These are phyloP conservation scores for Dicorynia guianensis DNA, from an alignment of 306 rosid species.

Conservation along the genomic window DNA sequence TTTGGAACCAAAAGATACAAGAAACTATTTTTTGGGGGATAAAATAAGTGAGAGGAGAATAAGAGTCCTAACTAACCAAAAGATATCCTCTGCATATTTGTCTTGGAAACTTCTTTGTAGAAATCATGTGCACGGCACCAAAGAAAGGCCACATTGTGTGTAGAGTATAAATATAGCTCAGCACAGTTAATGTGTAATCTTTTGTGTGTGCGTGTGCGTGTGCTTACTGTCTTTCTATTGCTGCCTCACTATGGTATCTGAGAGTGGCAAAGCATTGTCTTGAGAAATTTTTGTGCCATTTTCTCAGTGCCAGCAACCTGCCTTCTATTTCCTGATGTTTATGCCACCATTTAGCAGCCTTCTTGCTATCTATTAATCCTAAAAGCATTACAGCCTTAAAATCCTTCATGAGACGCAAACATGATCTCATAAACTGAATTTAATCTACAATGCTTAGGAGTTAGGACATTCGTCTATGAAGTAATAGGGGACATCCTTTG, in stretches of 20 bases:
- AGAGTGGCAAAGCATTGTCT: neutral
- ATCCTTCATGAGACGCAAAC: constrained; percentile 18
- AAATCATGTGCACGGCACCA: too few relatives aligned
- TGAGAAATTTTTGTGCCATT: neutral
- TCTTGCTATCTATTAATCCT: constrained; percentile 3
- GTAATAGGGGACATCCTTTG: neutral
- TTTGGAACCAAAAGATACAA: too few relatives aligned
- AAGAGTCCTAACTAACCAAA: too few relatives aligned
- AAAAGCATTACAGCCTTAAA: neutral
- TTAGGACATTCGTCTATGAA: neutral
- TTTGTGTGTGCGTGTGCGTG: neutral
- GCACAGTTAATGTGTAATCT: neutral
- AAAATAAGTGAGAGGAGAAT: too few relatives aligned
- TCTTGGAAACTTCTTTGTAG: too few relatives aligned
- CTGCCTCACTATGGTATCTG: neutral
- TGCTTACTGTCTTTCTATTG: neutral
- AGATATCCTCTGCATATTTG: too few relatives aligned
- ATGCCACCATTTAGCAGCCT: neutral
- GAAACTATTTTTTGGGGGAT: too few relatives aligned
- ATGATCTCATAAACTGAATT: neutral
- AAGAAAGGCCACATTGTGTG: neutral
- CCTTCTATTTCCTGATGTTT: neutral
- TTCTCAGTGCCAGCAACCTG: constrained; percentile 6
- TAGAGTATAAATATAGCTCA: neutral
- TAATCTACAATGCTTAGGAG: neutral